Base-by-base conservation (phyloP, 306 rosid genomes). In the Rosa lucieae region DNA sequence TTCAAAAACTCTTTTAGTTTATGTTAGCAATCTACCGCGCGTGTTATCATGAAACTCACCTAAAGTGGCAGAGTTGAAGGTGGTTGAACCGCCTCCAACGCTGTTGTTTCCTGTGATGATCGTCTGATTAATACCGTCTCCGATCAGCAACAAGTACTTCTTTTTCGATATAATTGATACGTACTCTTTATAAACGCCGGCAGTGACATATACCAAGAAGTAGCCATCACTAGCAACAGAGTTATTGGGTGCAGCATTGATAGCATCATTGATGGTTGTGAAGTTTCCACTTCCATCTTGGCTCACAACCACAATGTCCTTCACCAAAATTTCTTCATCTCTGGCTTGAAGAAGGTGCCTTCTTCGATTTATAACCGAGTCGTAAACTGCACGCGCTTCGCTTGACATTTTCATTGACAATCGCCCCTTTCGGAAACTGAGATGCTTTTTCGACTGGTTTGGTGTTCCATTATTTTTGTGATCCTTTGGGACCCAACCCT, bases 81-180 rank as follows among this genome's bases (percentile, higher is more conserved):
- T 78, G 5, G 89, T 86, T 52, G 61, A 84, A 0, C 82, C 82
- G 49, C 82, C 87, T 1, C 58, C 87, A 5, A 81, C 87, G 11
- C 87, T 86, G 15, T 75, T 63, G 11, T 67, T 78, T 17, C 87
- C 89, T 0, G 89, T 86, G 49, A 86, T 76, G 18, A 84, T 76
- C 10, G 89, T 86, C 74, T 81, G 84, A 13, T 76, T 79, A 35
- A 86, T 84, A 53, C 89, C 89, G 3, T 86, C 89, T 75, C 89
- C 89, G 21, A 78, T 78, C 83, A 86, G 48, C 78, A 86, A 71
- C 85, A 86, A 35, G 23, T 81, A 86, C 82, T 79, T 81, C 75
- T 86, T 81, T 44, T 83, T 76, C 0, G 78, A 48, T 21, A 77
- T 55, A 37, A 86, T 72, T 0, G 73, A 53, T 29, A 84, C 84